Evolutionary conservation across 139 green algal species (phyloP), one percentile per base, ranked within the genome.

Genomic region (Chlamydomonas incerta): DNA sequence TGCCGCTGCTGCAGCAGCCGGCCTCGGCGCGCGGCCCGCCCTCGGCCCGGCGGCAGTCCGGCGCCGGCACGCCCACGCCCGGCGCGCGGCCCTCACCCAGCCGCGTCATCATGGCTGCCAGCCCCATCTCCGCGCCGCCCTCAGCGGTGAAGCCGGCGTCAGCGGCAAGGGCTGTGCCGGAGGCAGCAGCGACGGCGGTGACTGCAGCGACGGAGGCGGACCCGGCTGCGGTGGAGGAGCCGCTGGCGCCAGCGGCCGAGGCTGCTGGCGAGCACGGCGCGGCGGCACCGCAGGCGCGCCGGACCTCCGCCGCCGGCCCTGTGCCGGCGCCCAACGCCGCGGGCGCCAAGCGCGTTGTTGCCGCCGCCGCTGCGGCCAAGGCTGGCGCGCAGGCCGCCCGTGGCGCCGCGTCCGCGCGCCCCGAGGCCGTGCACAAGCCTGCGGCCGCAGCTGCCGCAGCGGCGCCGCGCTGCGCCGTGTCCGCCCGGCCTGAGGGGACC

Each of bases 1-100:
- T 74, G 20, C 63, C 77, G 34, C 46, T 83, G 28, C 63, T 69
- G 31, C 77, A 74, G 46, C 77, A 83, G 63, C 77, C 77, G 0
- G 77, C 74, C 20, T 31, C 77, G 5, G 65, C 11, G 20, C 77
- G 60, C 24, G 35, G 24, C 34, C 8, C 75, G 75, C 3, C 26
- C 2, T 60, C 26, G 31, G 28, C 60, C 13, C 3, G 37, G 74
- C 34, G 74, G 35, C 74, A 14, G 15, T 60, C 74, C 24, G 23
- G 18, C 26, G 62, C 11, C 2, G 28, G 10, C 62, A 29, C 58
- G 24, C 35, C 60, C 33, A 28, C 33, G 20, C 24, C 46, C 3
- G 58, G 23, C 10, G 35, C 24, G 55, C 2, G 20, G 55, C 21
- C 55, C 20, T 24, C 55, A 10, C 20, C 55, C 20, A 10, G 55